Evolutionary conservation across 2,329 filamentous ascomycete genomes (phyloP).

Genomic region (Gnomoniopsis smithogilvyi): DNA sequence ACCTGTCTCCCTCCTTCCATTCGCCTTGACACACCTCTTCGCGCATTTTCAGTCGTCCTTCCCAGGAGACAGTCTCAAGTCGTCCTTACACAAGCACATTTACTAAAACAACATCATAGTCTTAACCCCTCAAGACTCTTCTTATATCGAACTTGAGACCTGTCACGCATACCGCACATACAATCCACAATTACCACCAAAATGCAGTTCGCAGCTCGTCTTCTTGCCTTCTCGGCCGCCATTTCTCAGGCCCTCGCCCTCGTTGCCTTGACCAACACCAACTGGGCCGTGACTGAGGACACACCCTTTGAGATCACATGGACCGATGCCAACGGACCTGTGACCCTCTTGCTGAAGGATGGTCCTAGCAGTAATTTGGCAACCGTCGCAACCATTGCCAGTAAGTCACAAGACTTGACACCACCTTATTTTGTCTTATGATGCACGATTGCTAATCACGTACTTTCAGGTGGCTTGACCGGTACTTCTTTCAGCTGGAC

Average conservation of each 20-base stretch:
- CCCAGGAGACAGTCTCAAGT: not conserved
- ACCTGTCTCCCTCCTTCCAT: too few relatives aligned
- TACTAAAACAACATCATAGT: not conserved
- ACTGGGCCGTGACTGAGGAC: slow-evolving; percentile 31
- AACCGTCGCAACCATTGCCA: slow-evolving; percentile 30
- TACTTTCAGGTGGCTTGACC: slow-evolving; percentile 29
- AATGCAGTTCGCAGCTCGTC: slow-evolving; percentile 39
- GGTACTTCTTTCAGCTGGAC: slow-evolving; percentile 37
- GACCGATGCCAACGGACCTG: slow-evolving; percentile 35
- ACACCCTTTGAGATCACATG: slow-evolving; percentile 42
- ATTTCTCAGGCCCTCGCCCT: slow-evolving; percentile 25
- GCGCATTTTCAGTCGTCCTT: too few relatives aligned
- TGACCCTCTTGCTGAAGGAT: slow-evolving; percentile 39
- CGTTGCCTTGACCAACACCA: slow-evolving; percentile 29
- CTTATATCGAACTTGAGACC: not conserved
- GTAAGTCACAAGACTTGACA: slow-evolving; percentile 28
- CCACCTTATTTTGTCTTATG: not conserved
- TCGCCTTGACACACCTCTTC: too few relatives aligned
- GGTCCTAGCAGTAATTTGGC: slow-evolving; percentile 34
- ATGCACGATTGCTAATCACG: not conserved
- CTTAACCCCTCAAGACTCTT: not conserved
- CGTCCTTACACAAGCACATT: not conserved
- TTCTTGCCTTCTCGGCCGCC: slow-evolving; percentile 34
- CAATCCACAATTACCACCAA: slow-evolving; percentile 24
- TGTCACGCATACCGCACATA: not conserved